These are phyloP conservation scores for Limonium bicolor DNA, from an alignment of 148 eudicot genomes.

Conservation along the genomic window DNA sequence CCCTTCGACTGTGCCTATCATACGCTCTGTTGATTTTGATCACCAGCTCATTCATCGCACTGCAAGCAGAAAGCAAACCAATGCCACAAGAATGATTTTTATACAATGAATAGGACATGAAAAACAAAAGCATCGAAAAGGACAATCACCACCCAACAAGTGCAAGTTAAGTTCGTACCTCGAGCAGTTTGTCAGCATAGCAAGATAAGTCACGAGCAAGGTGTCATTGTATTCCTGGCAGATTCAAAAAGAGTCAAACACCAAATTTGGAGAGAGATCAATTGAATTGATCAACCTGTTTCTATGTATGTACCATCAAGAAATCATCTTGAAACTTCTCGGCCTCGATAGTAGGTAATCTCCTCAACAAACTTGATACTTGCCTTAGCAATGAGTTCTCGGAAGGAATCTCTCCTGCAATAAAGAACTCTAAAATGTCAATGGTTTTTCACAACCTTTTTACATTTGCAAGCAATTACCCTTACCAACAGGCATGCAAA, in stretches of 20 bases:
- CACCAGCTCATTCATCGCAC: constrained; percentile 84
- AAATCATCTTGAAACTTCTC: constrained; percentile 85
- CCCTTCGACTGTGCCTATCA: constrained; percentile 70
- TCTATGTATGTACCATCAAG: constrained; percentile 64
- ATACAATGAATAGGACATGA: background rate
- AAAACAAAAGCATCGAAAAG: background rate
- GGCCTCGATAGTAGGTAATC: constrained; percentile 90
- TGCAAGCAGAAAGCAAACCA: constrained; percentile 8
- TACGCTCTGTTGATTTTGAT: constrained; percentile 81
- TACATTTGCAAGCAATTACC: too few relatives aligned
- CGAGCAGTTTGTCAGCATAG: constrained; percentile 85
- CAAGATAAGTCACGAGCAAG: constrained; percentile 62
- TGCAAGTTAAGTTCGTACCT: constrained; percentile 42
- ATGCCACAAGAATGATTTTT: background rate
- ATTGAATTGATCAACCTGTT: background rate
- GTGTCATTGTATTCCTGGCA: constrained; percentile 94
- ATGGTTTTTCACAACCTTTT: too few relatives aligned
- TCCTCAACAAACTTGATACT: constrained; percentile 87
- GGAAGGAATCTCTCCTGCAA: constrained; percentile 58
- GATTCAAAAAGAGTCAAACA: background rate
- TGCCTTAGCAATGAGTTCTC: constrained; percentile 69
- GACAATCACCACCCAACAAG: background rate
- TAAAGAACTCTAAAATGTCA: too few relatives aligned
- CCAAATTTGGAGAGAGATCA: background rate
- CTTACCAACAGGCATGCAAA: too few relatives aligned